A percentile compares a stretch with the other conserved stretches of the same genome.
Conservation (phyloP, 306 rosid species). For the Astragalus glycyphyllos region DNA sequence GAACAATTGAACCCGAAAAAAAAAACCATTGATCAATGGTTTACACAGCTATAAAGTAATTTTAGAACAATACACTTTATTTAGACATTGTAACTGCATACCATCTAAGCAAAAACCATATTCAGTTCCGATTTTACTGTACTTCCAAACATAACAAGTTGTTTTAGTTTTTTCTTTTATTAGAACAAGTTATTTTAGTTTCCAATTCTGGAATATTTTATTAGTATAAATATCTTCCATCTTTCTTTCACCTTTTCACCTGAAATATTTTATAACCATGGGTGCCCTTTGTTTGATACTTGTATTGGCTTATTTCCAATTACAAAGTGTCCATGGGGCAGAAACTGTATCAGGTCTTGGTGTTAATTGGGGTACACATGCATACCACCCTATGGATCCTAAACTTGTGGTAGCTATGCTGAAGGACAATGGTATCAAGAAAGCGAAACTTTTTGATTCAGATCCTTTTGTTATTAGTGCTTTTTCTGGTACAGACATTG, state of each 20-base stretch:
- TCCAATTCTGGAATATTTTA: neutral
- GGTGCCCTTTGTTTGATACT: constrained; percentile 34
- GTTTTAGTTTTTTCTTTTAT: neutral
- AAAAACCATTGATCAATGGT: neutral
- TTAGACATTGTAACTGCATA: constrained; percentile 31
- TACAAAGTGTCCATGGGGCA: constrained; percentile 23
- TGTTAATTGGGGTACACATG: constrained; percentile 74
- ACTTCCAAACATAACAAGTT: neutral
- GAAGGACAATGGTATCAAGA: constrained; percentile 75
- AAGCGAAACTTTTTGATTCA: constrained; percentile 79
- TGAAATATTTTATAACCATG: neutral
- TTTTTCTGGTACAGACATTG: constrained; percentile 58
- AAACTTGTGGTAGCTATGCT: constrained; percentile 58
- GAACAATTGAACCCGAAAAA: neutral
- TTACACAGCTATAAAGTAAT: neutral
- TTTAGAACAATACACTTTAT: constrained; percentile 21
- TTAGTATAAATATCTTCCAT: constrained; percentile 9
- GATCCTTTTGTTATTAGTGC: constrained; percentile 59
- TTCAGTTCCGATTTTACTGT: constrained; percentile 27
- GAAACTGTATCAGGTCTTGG: constrained; percentile 50
- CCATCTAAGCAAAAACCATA: constrained; percentile 41
- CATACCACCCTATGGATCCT: constrained; percentile 62
- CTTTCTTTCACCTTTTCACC: neutral
- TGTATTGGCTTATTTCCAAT: constrained; percentile 25
- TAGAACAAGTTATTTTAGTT: neutral